Evolutionary conservation across 768 basidiomycete genomes (phyloP).

Genomic region (Leucogyrophana mollusca): DNA sequence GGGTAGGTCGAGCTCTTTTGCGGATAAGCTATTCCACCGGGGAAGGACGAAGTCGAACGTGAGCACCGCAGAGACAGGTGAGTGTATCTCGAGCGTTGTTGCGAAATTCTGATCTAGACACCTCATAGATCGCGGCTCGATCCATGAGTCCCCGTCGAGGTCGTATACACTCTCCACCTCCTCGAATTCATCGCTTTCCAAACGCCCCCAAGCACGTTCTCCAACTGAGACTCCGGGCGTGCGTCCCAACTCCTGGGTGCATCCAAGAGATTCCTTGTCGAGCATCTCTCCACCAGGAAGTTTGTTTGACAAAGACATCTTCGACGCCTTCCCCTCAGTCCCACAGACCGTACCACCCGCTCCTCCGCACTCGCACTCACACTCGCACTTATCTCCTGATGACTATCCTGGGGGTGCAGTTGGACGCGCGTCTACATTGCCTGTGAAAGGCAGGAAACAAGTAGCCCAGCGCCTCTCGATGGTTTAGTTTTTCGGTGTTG

Average conservation of each 20-base stretch:
- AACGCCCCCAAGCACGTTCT: slow-evolving; percentile 9
- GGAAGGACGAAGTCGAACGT: slow-evolving; percentile 52
- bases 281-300: slow-evolving; percentile 37
- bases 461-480: slow-evolving; percentile 20
- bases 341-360: slow-evolving; percentile 47
- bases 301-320: slow-evolving; percentile 55
- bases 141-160: slow-evolving; percentile 24
- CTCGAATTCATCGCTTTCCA: slow-evolving; percentile 15
- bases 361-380: slow-evolving; percentile 8
- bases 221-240: slow-evolving; percentile 9
- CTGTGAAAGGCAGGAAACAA: slow-evolving; percentile 26
- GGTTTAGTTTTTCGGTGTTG: slow-evolving; percentile 10
- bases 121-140: slow-evolving; percentile 23
- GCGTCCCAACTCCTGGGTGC: slow-evolving; percentile 48
- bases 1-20: slow-evolving; percentile 56
- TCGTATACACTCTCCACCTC: slow-evolving; percentile 20
- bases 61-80: slow-evolving; percentile 46
- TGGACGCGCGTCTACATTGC: slow-evolving; percentile 23
- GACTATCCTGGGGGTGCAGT: slow-evolving; percentile 6
- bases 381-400: slow-evolving; percentile 13
- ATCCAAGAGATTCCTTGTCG: slow-evolving; percentile 39
- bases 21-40: slow-evolving; percentile 58
- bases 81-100: slow-evolving; percentile 17
- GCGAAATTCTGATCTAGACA: not conserved
- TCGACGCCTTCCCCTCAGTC: slow-evolving; percentile 73